Conservation (phyloP, 23 red algal species). For the Gracilaria caudata region DNA sequence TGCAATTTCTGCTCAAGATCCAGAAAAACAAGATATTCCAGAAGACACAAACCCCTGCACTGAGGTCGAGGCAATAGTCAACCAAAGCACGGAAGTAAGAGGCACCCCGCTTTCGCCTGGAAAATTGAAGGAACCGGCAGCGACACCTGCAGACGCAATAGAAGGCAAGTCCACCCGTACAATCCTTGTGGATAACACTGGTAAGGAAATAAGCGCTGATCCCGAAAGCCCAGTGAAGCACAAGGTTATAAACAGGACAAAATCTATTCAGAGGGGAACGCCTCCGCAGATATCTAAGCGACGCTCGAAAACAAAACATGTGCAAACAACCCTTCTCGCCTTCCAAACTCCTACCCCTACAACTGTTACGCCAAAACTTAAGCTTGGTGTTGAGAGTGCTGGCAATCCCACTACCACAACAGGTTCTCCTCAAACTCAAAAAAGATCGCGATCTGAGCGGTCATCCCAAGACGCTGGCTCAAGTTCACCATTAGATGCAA, state of each 20-base stretch:
- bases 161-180: background rate
- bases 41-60: background rate
- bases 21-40: background rate
- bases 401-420: background rate
- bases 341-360: slow-evolving; percentile 6
- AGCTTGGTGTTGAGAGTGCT: background rate
- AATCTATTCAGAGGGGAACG: background rate
- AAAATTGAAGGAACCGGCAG: background rate
- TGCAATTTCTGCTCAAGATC: background rate
- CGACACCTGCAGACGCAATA: background rate
- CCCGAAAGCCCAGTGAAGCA: background rate
- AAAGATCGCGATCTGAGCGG: background rate
- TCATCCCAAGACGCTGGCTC: background rate
- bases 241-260: background rate
- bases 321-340: slow-evolving; percentile 15
- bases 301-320: slow-evolving; percentile 15
- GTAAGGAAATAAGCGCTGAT: slow-evolving; percentile 1
- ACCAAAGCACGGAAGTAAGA: background rate
- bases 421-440: background rate
- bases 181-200: background rate
- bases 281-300: background rate
- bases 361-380: background rate
- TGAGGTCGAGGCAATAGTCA: background rate
- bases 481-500: background rate
- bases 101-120: background rate